These are phyloP conservation scores for Mycena amicta DNA, from an alignment of 768 basidiomycete species.

Conservation along the genomic window DNA sequence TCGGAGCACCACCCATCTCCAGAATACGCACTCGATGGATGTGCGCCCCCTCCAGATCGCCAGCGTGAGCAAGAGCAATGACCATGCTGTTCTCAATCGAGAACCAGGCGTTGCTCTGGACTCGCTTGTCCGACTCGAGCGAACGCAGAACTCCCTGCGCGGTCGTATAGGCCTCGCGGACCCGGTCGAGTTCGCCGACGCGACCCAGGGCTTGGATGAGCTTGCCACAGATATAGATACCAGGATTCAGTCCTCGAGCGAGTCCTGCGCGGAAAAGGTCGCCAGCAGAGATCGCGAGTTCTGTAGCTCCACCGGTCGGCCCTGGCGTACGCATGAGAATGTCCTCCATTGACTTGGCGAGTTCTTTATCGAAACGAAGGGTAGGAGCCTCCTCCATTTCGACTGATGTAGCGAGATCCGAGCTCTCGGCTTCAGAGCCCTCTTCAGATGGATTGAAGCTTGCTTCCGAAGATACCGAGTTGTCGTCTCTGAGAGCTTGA, in stretches of 20 bases:
- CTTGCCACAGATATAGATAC: slow-evolving; percentile 52
- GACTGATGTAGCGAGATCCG: slow-evolving; percentile 2
- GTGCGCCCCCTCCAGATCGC: slow-evolving; percentile 79
- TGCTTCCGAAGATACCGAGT: slow-evolving; percentile 5
- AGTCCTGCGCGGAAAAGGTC: slow-evolving; percentile 49
- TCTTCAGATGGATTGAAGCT: background rate
- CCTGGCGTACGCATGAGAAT: slow-evolving; percentile 28
- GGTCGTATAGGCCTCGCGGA: slow-evolving; percentile 64
- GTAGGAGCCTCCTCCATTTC: slow-evolving; percentile 1
- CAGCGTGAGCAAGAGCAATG: slow-evolving; percentile 79
- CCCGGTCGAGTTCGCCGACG: slow-evolving; percentile 56
- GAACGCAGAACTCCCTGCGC: slow-evolving; percentile 63
- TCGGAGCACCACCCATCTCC: slow-evolving; percentile 74
- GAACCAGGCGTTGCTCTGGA: slow-evolving; percentile 69
- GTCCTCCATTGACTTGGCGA: slow-evolving; percentile 36
- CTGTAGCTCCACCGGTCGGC: slow-evolving; percentile 16
- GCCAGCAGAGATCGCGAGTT: slow-evolving; percentile 46
- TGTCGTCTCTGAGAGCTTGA: background rate
- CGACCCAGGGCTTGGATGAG: slow-evolving; percentile 76
- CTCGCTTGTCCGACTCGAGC: slow-evolving; percentile 43
- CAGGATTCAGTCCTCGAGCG: slow-evolving; percentile 50
- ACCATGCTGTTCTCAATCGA: slow-evolving; percentile 88
- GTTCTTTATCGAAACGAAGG: slow-evolving; percentile 27
- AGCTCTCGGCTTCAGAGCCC: background rate
- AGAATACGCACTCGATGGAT: slow-evolving; percentile 79